Percentiles rank a stretch among this genome's conserved stretches.
phyloP scores from a whole-genome alignment of 139 green algal genomes.

The Yamagishiella unicocca region DNA sequence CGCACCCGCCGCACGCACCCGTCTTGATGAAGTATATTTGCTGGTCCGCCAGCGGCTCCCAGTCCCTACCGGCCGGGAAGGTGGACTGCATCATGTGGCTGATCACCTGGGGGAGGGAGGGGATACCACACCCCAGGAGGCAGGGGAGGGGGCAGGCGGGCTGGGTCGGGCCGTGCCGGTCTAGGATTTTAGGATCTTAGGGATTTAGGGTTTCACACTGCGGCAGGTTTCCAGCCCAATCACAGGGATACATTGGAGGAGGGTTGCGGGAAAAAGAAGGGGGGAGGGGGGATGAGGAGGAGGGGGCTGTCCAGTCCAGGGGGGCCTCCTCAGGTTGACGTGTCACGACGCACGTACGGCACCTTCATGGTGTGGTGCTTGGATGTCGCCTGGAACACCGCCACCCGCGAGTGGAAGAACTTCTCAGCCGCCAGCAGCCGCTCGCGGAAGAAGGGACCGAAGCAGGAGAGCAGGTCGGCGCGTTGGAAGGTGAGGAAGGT shows the following conservation, averaged over 20 bases:
- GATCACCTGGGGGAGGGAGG: constrained; percentile 10
- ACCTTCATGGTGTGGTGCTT: constrained; percentile 3
- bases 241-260: no score
- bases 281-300: no score
- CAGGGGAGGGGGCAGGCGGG: no score
- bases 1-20: background rate
- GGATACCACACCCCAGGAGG: no score
- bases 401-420: constrained; percentile 55
- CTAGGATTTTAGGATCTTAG: no score
- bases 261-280: no score
- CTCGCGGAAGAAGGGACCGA: constrained; percentile 54
- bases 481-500: constrained; percentile 55
- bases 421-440: constrained; percentile 19
- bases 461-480: constrained; percentile 47
- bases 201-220: no score
- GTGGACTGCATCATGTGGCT: constrained; percentile 59
- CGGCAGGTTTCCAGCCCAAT: no score
- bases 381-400: constrained; percentile 39
- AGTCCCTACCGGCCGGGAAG: constrained; percentile 61
- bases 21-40: constrained; percentile 69
- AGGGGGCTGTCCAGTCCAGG: no score
- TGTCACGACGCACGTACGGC: background rate
- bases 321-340: no score
- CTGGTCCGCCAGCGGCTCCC: constrained; percentile 53
- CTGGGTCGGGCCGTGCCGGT: no score